Conservation (phyloP, 371 early-diverging fungal species). For the Capniomyces stellatus region DNA sequence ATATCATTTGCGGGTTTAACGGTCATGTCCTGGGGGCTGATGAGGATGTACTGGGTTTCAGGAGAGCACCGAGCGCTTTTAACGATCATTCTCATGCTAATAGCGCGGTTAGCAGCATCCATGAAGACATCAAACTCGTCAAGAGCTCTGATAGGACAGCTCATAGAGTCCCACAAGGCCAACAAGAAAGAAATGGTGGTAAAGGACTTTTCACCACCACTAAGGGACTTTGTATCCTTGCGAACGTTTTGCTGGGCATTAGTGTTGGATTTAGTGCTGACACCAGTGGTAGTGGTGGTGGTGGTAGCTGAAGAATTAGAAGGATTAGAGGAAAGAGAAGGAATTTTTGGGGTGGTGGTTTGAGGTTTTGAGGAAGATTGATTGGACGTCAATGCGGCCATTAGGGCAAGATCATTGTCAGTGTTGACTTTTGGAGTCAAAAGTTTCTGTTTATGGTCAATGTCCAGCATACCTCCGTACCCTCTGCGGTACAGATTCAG, state of each 20-base stretch:
- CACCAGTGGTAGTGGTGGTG: neutral
- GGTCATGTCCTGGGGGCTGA: slow-evolving; percentile 70
- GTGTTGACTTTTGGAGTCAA: slow-evolving; percentile 47
- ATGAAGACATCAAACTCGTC: slow-evolving; percentile 99
- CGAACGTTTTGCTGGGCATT: slow-evolving; percentile 22
- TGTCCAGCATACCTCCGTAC: slow-evolving; percentile 66
- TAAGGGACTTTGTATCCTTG: slow-evolving; percentile 78
- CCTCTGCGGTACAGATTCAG: slow-evolving; percentile 62
- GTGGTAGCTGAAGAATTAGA: neutral
- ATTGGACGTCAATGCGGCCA: neutral
- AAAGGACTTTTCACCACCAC: slow-evolving; percentile 99
- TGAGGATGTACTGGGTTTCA: slow-evolving; percentile 78
- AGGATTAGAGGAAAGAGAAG: neutral
- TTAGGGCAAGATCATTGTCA: slow-evolving; percentile 12
- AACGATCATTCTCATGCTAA: slow-evolving; percentile 75
- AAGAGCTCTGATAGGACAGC: slow-evolving; percentile 83
- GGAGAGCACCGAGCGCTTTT: slow-evolving; percentile 48
- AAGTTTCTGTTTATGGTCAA: slow-evolving; percentile 53
- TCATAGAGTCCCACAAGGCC: slow-evolving; percentile 92
- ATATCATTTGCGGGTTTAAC: slow-evolving; percentile 36
- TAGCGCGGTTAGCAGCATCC: slow-evolving; percentile 94
- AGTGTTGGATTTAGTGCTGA: slow-evolving; percentile 6
- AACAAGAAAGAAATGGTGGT: slow-evolving; percentile 92
- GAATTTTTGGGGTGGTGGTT: neutral
- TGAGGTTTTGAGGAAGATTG: neutral